Base-by-base conservation (phyloP, 345 rosid genomes). In the Luvunga scandens region DNA sequence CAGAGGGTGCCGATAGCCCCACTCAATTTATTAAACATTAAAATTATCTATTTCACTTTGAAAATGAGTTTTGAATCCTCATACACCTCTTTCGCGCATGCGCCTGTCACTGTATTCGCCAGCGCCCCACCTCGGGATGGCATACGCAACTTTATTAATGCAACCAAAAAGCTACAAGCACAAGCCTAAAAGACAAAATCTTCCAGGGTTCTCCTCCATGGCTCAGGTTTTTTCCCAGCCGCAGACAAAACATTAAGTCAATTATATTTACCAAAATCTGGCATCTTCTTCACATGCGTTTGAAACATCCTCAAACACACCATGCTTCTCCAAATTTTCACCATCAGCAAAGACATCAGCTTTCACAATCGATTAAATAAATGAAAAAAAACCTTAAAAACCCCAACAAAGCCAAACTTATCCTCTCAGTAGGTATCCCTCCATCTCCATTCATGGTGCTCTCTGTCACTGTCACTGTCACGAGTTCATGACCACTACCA, bases 401-500 rank as follows among this genome's bases (percentile, higher is more conserved):
- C 60, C 27, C 31, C 19, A 63, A 31, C 39, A 64, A 31, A 7
- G 68, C 61, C 16, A 13, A 45, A 24, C 57, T 60, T 60, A 42
- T 55, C 2, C 27, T 69, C 9, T 24, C 69, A 22, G 16, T 72
- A 16, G 75, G 6, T 21, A 13, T 8, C 27, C 36, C 57, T 39
- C 18, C 50, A 13, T 12, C 18, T 45, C 75, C 45, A 50, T 53
- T 45, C 19, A 53, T 5, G 36, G 64, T 53, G 34, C 72, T 50
- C 25, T 65, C 60, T 13, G 24, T 66, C 72, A 53, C 45, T 9
- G 0, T 39, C 45, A 39, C 33, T 27, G n/a, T 61, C 73, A 25
- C 30, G 56, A 33, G 1, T 69, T 78, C 25, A 55, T n/a, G 21
- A 39, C 72, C 84, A 78, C 77, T 56, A 33, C 57, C 78, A 22